Conservation (phyloP, 2,329 filamentous ascomycete genomes). For the Aspergillus pseudonomiae region DNA sequence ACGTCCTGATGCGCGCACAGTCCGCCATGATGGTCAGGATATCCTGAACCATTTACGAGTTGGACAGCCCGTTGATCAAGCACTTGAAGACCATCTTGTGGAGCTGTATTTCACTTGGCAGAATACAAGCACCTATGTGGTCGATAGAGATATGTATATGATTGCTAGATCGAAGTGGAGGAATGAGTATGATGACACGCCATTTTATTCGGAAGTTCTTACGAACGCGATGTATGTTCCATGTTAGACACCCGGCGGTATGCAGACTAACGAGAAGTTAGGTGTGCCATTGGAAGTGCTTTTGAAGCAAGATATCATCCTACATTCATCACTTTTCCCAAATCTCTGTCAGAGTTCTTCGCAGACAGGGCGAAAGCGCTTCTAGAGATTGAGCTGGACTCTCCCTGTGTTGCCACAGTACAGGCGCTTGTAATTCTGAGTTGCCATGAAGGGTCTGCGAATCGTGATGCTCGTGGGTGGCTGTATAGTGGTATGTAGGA, state of each 20-base stretch:
- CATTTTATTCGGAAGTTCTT: slow-evolving; percentile 45
- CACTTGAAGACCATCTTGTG: slow-evolving; percentile 49
- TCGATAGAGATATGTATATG: slow-evolving; percentile 48
- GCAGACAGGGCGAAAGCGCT: slow-evolving; percentile 49
- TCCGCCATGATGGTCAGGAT: slow-evolving; percentile 43
- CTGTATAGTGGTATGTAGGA: slow-evolving; percentile 46
- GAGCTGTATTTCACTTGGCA: slow-evolving; percentile 54
- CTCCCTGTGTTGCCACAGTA: slow-evolving; percentile 51
- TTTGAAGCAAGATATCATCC: slow-evolving; percentile 50
- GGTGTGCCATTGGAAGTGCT: slow-evolving; percentile 47
- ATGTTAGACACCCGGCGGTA: background rate
- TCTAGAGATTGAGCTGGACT: slow-evolving; percentile 52
- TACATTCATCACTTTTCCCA: slow-evolving; percentile 44
- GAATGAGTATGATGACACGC: slow-evolving; percentile 42
- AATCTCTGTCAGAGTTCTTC: slow-evolving; percentile 41
- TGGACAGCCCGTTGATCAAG: slow-evolving; percentile 43
- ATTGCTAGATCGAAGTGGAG: slow-evolving; percentile 39
- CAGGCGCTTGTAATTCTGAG: slow-evolving; percentile 52
- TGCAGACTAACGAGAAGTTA: slow-evolving; percentile 18
- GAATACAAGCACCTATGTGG: slow-evolving; percentile 50
- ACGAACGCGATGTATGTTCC: slow-evolving; percentile 42
- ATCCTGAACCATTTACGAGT: slow-evolving; percentile 47
- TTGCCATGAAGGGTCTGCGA: slow-evolving; percentile 48
- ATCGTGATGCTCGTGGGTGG: slow-evolving; percentile 51
- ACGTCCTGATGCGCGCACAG: slow-evolving; percentile 41